Base-by-base conservation (phyloP, 1,139 yeast species). In the Barnettozyma hawaiiensis region DNA sequence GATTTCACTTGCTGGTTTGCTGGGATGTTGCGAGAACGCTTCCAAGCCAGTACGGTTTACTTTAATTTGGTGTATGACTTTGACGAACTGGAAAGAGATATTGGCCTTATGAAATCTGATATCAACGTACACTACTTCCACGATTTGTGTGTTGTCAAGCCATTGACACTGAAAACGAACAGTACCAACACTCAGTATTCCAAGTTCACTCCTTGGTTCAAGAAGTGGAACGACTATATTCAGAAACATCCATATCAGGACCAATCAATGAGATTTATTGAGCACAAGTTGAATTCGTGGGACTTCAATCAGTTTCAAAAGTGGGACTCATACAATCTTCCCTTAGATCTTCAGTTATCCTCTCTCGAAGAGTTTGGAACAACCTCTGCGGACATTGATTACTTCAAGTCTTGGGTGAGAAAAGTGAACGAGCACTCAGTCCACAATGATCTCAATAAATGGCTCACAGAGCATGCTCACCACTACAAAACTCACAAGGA, bases 141-240 rank as follows among this genome's bases (percentile, higher is more conserved):
- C 52, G 78, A 76, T 53, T 64, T 67, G 24, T 74, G 79, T 44
- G 66, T 73, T 10, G 71, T 75, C 7, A 58, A 59, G 18, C 81
- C 81, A 0, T 71, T 73, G 1, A 52, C 51, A 8, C 55, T 76
- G 40, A 59, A 56, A 7, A 65, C 77, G 0, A 66, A 68, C 14
- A 28, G 36, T 31, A 67, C 67, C 44, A 76, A 76, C 1, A 64
- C 70, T 2, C 76, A 70, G 35, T 73, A 67, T 45, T 67, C 74
- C 3, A 75, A 75, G 4, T 76, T 75, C 52, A 68, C 78, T 4
- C 79, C 80, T 0, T 76, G 75, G 75, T 73, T 65, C 54, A 66
- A 64, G 41, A 65, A 68, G 14, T 76, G 81, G 81, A 53, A 61
- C 4, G 53, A 56, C 8, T 53, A 60, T 39, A 47, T 68, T 27